Base-by-base conservation (phyloP, 192 early-diverging fungal species). In the Diversispora epigaea region DNA sequence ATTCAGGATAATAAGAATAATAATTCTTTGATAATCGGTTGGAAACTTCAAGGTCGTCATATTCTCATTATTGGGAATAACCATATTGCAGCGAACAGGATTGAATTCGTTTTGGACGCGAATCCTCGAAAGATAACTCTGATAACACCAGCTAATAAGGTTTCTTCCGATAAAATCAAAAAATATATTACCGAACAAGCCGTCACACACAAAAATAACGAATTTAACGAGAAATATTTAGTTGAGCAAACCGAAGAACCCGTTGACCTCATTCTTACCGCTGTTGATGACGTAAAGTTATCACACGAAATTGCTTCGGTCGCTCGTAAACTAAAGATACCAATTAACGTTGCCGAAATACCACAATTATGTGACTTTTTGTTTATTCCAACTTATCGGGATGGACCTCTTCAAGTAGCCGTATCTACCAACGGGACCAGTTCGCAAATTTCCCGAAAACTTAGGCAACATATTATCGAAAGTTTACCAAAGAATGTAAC, bases 311-410 rank as follows among this genome's bases (percentile, higher is more conserved):
- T 90, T 60, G 86, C 78, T 3, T 21, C 56, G 6, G 58, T 76
- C 17, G 81, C 82, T 25, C 77, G 82, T 12, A 19, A 56, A 14
- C 46, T 69, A 9, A 84, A 89, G 5, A 89, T 93, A 17, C 91
- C 91, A 25, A 85, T 95, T 11, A 94, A 95, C 70, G 89, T 92
- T 12, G 88, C 93, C 0, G 93, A 93, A 73, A 83, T 86, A 57
- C 82, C 82, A 8, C 87, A 88, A 12, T 78, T 92, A n/a, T 94
- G 92, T 80, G 91, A 93, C 76, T 95, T 95, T 81, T 86, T 84
- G 75, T 90, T 95, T 78, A 86, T 93, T 75, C 89, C 92, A 15
- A 90, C 88, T 40, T 86, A 90, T 69, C 82, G 89, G 49, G 91
- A 91, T 60, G 80, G 84, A 25, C 82, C 85, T 32, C 77, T 93